These are phyloP conservation scores for Phytophthora quininea DNA, from an alignment of 352 stramenopile genomes.

Conservation along the genomic window DNA sequence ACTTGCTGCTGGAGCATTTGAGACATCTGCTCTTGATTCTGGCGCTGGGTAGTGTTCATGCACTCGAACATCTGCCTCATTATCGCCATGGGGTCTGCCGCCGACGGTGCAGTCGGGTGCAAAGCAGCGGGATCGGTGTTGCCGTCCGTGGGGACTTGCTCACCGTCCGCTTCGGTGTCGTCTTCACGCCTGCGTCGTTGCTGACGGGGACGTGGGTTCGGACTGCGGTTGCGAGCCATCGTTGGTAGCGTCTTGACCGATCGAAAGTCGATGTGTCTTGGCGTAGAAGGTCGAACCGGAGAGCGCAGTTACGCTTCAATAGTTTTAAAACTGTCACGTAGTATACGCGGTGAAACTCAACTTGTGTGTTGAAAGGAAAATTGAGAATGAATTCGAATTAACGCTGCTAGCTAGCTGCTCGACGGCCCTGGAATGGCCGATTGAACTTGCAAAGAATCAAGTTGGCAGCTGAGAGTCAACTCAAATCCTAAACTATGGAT, in stretches of 20 bases:
- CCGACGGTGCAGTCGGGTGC: neutral
- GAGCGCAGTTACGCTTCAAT: slow-evolving; percentile 5
- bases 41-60: slow-evolving; percentile 4
- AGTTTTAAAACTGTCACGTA: slow-evolving; percentile 10
- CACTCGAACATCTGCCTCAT: slow-evolving; percentile 12
- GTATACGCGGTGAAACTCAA: too few species aligned
- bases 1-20: slow-evolving; percentile 17
- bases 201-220: neutral
- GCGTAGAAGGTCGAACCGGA: neutral
- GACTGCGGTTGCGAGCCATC: neutral
- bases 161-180: neutral
- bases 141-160: neutral
- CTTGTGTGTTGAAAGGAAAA: too few species aligned
- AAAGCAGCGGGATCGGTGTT: neutral
- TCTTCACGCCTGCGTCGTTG: neutral
- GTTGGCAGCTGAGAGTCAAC: too few species aligned
- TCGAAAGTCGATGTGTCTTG: slow-evolving; percentile 1
- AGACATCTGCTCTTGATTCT: slow-evolving; percentile 8
- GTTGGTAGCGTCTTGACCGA: neutral
- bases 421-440: too few species aligned
- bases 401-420: too few species aligned
- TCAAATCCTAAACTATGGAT: too few species aligned
- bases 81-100: neutral
- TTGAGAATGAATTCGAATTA: too few species aligned
- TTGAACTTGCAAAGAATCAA: too few species aligned